Base-by-base conservation (phyloP, 345 rosid species). In the Corymbia maculata region DNA sequence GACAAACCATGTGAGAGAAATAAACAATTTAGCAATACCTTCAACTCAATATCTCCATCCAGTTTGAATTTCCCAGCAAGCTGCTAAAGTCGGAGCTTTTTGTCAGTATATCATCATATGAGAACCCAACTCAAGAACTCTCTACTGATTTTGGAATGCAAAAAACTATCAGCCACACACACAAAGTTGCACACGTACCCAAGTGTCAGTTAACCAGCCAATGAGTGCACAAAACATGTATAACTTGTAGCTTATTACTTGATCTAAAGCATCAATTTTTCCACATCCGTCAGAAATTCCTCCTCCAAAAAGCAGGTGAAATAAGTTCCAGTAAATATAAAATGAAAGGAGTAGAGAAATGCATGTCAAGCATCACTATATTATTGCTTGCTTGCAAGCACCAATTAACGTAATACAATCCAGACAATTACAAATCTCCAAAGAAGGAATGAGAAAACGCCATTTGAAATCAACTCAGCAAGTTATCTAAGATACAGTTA, bases 11-110 rank as follows among this genome's bases (percentile, higher is more conserved):
- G 75, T 80, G 8, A 90, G 30, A 49, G 49, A 47, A 85, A 68
- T 85, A 64, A 85, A 66, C 44, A 87, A 30, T 84, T 36, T 32
- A 88, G 42, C 61, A 51, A 55, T 89, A 98, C 99, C 99, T 95
- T 95, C 94, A 98, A 91, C 88, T 98, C 97, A 30, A 93, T 91
- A 92, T 95, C 92, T 86, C 98, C 98, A 88, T 94, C 98, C 87
- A 98, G 94, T 79, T 85, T 92, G 96, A 94, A 98, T 92, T 93
- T 98, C 88, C 93, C 96, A 2, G 91, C 92, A 86, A 93, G 91
- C 96, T 96, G 97, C 91, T 66, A 87, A 47, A 93, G 86, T 88
- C 1, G 64, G 91, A 91, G 80, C 87, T 87, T 59, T 86, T 66
- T 13, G 36, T 88, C 64, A 88, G 87, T 61, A 52, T 42, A 51